Conservation (phyloP, 805 yeast genomes). For the Candida sphagnicola region DNA sequence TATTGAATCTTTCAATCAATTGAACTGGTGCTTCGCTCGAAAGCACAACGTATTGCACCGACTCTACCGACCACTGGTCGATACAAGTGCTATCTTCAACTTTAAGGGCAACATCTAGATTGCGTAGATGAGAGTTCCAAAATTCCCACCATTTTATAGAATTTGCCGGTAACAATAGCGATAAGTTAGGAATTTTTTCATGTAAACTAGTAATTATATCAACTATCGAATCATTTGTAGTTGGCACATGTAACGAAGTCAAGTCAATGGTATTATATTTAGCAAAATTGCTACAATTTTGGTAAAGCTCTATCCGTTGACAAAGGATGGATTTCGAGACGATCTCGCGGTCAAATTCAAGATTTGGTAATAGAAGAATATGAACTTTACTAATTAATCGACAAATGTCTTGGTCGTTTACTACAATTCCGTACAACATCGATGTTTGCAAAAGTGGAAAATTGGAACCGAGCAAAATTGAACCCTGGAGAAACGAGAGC, state of each 20-base stretch:
- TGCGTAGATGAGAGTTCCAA: not conserved
- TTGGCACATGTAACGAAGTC: not conserved
- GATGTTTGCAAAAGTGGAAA: not conserved
- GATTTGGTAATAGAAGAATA: not conserved
- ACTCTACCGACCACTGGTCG: conserved; percentile 4
- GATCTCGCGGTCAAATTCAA: not conserved
- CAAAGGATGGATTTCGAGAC: conserved; percentile 1
- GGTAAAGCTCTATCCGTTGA: not conserved
- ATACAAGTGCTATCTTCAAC: not conserved
- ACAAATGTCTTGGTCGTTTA: not conserved
- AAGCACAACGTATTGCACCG: not conserved
- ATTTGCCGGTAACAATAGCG: conserved; percentile 1
- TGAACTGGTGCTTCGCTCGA: not conserved
- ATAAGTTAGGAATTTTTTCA: not conserved
- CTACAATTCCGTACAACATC: not conserved
- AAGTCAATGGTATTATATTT: conserved; percentile 2
- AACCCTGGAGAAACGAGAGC: too few relatives aligned
- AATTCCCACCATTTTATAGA: not conserved
- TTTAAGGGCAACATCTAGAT: conserved; percentile 1
- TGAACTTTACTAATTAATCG: not conserved
- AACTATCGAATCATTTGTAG: not conserved
- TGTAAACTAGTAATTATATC: not conserved
- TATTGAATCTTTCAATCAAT: not conserved
- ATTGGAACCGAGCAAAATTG: too few relatives aligned
- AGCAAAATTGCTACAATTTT: not conserved